A percentile compares a stretch with the other conserved stretches of the same genome.
These are phyloP conservation scores for Bipolaris cookei DNA, from an alignment of 2,329 filamentous ascomycete species.

Conservation along the genomic window DNA sequence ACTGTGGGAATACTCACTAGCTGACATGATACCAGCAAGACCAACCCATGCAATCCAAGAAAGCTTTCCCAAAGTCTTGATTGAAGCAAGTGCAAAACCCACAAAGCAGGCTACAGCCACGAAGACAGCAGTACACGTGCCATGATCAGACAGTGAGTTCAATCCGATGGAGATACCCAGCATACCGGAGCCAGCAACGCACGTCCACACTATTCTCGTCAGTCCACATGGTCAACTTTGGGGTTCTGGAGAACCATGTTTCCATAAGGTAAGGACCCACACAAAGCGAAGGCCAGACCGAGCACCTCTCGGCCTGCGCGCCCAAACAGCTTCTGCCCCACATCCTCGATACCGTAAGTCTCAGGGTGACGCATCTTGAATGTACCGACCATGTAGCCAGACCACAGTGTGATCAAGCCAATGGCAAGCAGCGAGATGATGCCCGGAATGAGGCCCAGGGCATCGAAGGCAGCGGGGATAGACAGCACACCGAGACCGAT, in stretches of 20 bases:
- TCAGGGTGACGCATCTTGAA: slow-evolving; percentile 63
- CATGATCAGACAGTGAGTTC: slow-evolving; percentile 63
- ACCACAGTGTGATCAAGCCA: slow-evolving; percentile 57
- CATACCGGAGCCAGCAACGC: slow-evolving; percentile 73
- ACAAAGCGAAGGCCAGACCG: slow-evolving; percentile 43
- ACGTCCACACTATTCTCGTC: slow-evolving; percentile 44
- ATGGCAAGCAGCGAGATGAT: slow-evolving; percentile 53
- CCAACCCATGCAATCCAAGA: slow-evolving; percentile 38
- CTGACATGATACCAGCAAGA: slow-evolving; percentile 28
- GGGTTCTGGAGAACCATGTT: slow-evolving; percentile 20
- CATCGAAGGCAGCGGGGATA: slow-evolving; percentile 55
- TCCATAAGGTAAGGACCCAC: slow-evolving; percentile 26
- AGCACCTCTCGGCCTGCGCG: slow-evolving; percentile 59
- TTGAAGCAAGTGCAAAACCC: slow-evolving; percentile 54
- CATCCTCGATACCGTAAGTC: slow-evolving; percentile 65
- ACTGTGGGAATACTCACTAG: slow-evolving; percentile 20
- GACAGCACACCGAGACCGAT: slow-evolving; percentile 56
- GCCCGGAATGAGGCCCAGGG: slow-evolving; percentile 58
- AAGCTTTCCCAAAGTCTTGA: slow-evolving; percentile 49
- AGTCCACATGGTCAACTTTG: neutral
- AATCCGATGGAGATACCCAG: slow-evolving; percentile 54
- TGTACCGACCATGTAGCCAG: slow-evolving; percentile 56
- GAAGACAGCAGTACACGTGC: slow-evolving; percentile 69
- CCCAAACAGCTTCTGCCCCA: slow-evolving; percentile 61
- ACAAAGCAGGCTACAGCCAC: slow-evolving; percentile 64